Base-by-base conservation (phyloP, 345 rosid species). In the Garcia nutans region DNA sequence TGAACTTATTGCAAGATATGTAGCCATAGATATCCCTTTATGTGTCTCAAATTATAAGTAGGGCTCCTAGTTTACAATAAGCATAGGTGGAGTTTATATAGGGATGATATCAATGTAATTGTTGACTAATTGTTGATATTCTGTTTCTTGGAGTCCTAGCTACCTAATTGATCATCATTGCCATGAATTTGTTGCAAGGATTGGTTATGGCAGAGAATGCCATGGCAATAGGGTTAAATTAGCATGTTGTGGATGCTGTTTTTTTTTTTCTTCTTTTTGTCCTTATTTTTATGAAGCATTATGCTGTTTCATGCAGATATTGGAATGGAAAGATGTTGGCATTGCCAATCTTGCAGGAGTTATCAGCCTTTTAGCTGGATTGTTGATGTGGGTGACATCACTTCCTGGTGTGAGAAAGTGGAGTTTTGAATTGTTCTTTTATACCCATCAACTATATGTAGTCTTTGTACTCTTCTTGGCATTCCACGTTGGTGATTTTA, bases 331-430 rank as follows among this genome's bases (percentile, higher is more conserved):
- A 73, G 73, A 80, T 62, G 71, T 45, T 54, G 97, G 96, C 26
- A 22, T 93, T 8, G 87, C 94, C 60, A 78, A 82, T 73, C 81
- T 91, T 59, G 88, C 99, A 0, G 97, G 99, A 81, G 96, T 90
- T 61, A 87, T 95, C 70, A 83, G 93, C 88, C 92, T 95, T 57
- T 65, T 82, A 47, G 92, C 91, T 54, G 99, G 99, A 69, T 82
- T 93, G 73, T 76, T 87, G 54, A 93, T 95, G 99, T 93, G 97
- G 97, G 87, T 83, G 67, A 94, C 98, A 16, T 89, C 97, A 33
- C 82, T 92, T 75, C 81, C 76, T 59, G 86, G 86, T 15, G 89
- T 91, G 80, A 89, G 99, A 70, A 91, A 79, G 84, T 74, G 86
- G 67, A 86, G 82, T 72, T 95, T 95, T 12, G 97, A 95, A 86